Evolutionary conservation across 2,329 filamentous ascomycete species (phyloP).

Genomic region (Clonostachys chloroleuca): DNA sequence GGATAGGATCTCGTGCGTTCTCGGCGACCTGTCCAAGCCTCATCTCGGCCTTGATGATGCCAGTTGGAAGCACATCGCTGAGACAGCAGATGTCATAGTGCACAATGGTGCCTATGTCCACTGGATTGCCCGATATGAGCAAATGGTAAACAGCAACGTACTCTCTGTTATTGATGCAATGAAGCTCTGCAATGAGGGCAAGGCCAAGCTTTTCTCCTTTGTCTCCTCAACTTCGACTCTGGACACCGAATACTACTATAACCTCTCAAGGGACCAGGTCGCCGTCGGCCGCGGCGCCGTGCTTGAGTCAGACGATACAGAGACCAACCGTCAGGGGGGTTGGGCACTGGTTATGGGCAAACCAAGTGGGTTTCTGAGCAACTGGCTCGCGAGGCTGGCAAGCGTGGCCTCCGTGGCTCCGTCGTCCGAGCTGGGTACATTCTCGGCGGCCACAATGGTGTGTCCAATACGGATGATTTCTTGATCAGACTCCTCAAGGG

Average conservation of each 20-base stretch:
- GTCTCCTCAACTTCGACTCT: constrained; percentile 74
- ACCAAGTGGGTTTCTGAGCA: constrained; percentile 75
- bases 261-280: constrained; percentile 61
- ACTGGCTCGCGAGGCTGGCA: constrained; percentile 74
- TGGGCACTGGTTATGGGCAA: constrained; percentile 87
- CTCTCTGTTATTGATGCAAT: constrained; percentile 74
- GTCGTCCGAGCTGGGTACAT: constrained; percentile 85
- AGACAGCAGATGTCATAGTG: constrained; percentile 67
- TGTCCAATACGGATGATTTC: constrained; percentile 84
- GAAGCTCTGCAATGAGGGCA: constrained; percentile 70
- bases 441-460: constrained; percentile 68
- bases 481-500: constrained; percentile 83
- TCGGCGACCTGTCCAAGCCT: constrained; percentile 70
- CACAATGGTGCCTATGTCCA: constrained; percentile 82
- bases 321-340: constrained; percentile 40
- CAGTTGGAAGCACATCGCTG: constrained; percentile 60
- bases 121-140: constrained; percentile 76
- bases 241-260: constrained; percentile 77
- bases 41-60: constrained; percentile 66
- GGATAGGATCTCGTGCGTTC: constrained; percentile 59
- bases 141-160: constrained; percentile 72
- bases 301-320: constrained; percentile 69
- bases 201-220: constrained; percentile 73
- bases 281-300: constrained; percentile 57
- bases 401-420: constrained; percentile 68